phyloP scores from a whole-genome alignment of 139 green algal species.

The Pleodorina starrii region DNA sequence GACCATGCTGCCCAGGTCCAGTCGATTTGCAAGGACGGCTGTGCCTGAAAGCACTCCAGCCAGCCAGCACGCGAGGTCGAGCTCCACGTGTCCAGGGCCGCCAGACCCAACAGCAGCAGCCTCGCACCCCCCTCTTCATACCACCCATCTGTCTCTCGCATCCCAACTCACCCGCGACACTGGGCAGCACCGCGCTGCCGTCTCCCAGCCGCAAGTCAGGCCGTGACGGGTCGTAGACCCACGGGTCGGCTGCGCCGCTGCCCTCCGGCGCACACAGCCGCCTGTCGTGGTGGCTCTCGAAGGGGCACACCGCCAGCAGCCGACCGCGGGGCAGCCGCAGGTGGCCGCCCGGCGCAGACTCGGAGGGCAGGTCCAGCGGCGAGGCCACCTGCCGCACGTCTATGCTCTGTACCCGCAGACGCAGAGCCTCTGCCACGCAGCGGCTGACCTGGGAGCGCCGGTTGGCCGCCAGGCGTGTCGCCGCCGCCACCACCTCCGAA shows the following conservation, averaged over 20 bases:
- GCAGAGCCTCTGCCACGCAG: constrained; percentile 70
- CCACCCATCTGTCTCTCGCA: no score
- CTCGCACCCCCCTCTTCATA: no score
- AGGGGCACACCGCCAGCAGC: constrained; percentile 79
- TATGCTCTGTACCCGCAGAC: constrained; percentile 70
- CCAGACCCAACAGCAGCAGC: no score
- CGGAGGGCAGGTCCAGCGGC: constrained; percentile 33
- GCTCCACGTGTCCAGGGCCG: no score
- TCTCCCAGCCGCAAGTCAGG: constrained; percentile 59
- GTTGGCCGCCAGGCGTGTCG: constrained; percentile 47
- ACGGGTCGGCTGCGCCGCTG: neutral
- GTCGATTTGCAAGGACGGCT: no score
- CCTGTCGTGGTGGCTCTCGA: constrained; percentile 69
- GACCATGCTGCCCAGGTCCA: no score
- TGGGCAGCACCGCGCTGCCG: constrained; percentile 62
- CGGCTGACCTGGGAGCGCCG: constrained; percentile 27
- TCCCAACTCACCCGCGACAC: constrained; percentile 63
- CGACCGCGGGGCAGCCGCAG: constrained; percentile 64
- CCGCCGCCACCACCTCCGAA: neutral
- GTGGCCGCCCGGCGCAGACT: neutral
- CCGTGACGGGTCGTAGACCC: constrained; percentile 62
- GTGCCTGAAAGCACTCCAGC: no score
- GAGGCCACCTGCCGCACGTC: constrained; percentile 70
- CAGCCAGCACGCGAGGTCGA: no score
- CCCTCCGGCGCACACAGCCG: constrained; percentile 55